Base-by-base conservation (phyloP, 164 flowering plant species). In the Warburgia ugandensis region DNA sequence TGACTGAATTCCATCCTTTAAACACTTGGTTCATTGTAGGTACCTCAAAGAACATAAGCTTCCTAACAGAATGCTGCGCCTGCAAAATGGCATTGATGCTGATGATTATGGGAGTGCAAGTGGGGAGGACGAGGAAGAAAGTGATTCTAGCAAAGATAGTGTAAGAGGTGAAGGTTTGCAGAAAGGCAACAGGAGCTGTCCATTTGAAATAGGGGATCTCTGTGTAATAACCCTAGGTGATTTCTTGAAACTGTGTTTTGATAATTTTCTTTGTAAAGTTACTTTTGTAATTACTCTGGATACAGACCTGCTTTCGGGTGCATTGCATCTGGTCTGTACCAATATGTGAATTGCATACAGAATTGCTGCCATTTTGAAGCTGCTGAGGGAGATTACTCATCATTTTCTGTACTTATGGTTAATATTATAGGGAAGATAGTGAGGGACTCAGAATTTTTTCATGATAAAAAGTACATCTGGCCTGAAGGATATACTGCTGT, bases 401-500 rank as follows among this genome's bases (percentile, higher is more conserved):
- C 2, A 13, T 7, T 39, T 6, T 9, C 43, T 39, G 43, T 13
- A 16, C 43, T 1, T 25, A n/a, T 14, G 41, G 12, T 66, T 48
- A 52, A 38, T 60, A 29, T n/a, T 68, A 0, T 84, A 84, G 94
- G 94, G 21, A 75, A 68, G 58, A 58, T 78, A 22, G 81, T 80
- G n/a, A 75, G 50, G 45, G 84, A 82, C 61, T 84, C 89, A 0
- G 71, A 68, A 47, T 61, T 64, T 73, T 84, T 79, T 54, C 76
- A 54, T 27, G 69, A 73, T 63, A 84, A 66, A 54, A 53, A 51
- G 33, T 59, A 51, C 54, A 68, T 72, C 63, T 84, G 89, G 75
- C 90, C 94, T 32, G 81, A 79, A 62, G 94, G 87, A 30, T 85
- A 85, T 64, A 75, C 79, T 45, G 90, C 85, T 54, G 49, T 69